These are phyloP conservation scores for Verticillium alfalfae DNA, from an alignment of 2,329 filamentous ascomycete genomes.

Conservation along the genomic window DNA sequence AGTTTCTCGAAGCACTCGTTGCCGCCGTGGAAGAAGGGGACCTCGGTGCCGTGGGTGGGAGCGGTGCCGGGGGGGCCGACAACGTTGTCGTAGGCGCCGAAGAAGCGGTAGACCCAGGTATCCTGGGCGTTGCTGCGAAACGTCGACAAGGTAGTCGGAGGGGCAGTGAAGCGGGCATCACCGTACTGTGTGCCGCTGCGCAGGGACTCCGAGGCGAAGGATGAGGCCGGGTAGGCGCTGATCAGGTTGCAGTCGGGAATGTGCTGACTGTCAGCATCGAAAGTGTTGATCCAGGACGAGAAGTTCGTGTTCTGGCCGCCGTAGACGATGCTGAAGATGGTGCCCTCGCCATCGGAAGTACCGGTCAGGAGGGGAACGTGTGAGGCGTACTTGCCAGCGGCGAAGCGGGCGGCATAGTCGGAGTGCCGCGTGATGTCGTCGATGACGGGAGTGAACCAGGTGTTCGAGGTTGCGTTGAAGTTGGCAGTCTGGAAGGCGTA, in stretches of 20 bases:
- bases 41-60: constrained; percentile 32
- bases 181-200: constrained; percentile 37
- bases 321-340: constrained; percentile 29
- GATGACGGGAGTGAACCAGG: constrained; percentile 34
- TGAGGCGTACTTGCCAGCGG: constrained; percentile 19
- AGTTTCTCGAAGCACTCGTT: constrained; percentile 32
- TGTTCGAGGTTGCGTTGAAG: constrained; percentile 29
- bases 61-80: constrained; percentile 24
- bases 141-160: constrained; percentile 29
- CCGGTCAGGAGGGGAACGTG: constrained; percentile 28
- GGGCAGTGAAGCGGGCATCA: constrained; percentile 39
- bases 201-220: constrained; percentile 28
- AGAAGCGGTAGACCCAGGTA: constrained; percentile 38
- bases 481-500: constrained; percentile 20
- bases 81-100: constrained; percentile 33
- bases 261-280: constrained; percentile 31
- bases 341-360: constrained; percentile 27
- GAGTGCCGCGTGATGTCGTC: constrained; percentile 26
- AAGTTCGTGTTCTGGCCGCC: constrained; percentile 22
- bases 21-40: constrained; percentile 39
- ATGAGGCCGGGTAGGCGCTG: constrained; percentile 24
- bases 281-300: constrained; percentile 22
- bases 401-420: constrained; percentile 20
- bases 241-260: constrained; percentile 25
- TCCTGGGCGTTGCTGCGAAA: constrained; percentile 27